These are phyloP conservation scores for Colletotrichum incanum DNA, from an alignment of 2,329 filamentous ascomycete genomes.

Conservation along the genomic window DNA sequence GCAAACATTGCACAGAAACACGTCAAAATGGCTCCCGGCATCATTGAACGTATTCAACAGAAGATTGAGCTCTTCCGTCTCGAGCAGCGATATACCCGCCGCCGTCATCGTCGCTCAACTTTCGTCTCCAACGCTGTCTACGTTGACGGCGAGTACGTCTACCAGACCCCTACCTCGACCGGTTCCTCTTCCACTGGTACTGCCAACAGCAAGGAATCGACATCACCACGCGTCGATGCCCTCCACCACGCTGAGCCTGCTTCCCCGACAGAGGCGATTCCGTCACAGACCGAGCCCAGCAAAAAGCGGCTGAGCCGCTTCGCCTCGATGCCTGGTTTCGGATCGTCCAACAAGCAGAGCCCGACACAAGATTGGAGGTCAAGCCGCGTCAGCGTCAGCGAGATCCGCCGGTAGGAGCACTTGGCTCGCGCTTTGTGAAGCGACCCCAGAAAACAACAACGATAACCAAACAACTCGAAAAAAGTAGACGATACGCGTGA, in stretches of 20 bases:
- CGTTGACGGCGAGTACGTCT: conserved; percentile 96
- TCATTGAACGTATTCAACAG: conserved; percentile 74
- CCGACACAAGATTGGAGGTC: conserved; percentile 59
- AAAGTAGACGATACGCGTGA: conserved; percentile 19
- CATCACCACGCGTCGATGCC: conserved; percentile 52
- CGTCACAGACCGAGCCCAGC: conserved; percentile 49
- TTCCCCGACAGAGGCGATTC: conserved; percentile 44
- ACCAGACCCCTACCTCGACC: conserved; percentile 74
- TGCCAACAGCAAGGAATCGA: conserved; percentile 50
- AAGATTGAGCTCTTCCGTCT: conserved; percentile 93
- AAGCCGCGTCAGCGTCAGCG: conserved; percentile 49
- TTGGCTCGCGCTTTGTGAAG: background rate
- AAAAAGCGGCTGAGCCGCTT: conserved; percentile 70
- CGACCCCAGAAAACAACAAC: background rate
- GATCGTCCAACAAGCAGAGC: conserved; percentile 57
- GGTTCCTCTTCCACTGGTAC: conserved; percentile 68
- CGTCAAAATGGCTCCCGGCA: conserved; percentile 62
- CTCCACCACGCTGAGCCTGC: conserved; percentile 55
- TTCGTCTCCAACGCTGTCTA: conserved; percentile 93
- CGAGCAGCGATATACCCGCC: conserved; percentile 94
- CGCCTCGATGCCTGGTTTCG: conserved; percentile 71
- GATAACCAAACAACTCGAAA: background rate
- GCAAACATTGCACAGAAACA: background rate
- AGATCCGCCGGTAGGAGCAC: conserved; percentile 38
- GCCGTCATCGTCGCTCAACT: conserved; percentile 87